Base-by-base conservation (phyloP, 1,284 basidiomycete species). In the Naganishia sp. region DNA sequence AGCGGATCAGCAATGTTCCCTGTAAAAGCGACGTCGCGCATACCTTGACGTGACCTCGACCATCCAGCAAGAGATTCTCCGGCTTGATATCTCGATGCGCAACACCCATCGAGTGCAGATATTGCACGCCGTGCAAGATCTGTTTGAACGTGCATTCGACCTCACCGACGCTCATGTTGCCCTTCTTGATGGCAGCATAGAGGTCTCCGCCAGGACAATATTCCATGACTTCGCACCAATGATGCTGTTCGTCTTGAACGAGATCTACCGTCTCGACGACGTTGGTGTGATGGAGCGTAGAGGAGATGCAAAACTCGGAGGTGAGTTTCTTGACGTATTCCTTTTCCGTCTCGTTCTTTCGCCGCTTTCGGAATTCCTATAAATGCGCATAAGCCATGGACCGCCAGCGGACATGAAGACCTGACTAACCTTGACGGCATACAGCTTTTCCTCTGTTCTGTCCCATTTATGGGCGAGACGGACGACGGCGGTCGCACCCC, bases 201-300 rank as follows among this genome's bases (percentile, higher is more conserved):
- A 98, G 83, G 80, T 98, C 94, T 6, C 94, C 94, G 61, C 95
- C 95, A 1, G 92, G 92, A 79, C 95, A 97, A 77, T 94, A 98
- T 81, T 99, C 96, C 96, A 99, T 98, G 68, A 99, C 95, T 80
- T 99, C 95, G 77, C 95, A 99, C 95, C 95, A 99, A 75, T 94
- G 89, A 70, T 91, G 88, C 71, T 84, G 87, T 81, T 99, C 95
- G 80, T 99, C 95, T 76, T 99, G 95, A 31, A 99, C 90, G 71
- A 99, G 87, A 80, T 99, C 95, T 68, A 99, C 96, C 2, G 95
- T 99, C 83, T 99, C 95, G 75, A 99, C 94, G 74, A 99, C 86
- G 79, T 99, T 99, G 77, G 88, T 84, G 77, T 98, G 95, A 78
- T 98, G 94, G 50, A 99, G 82, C 1, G 96, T 98, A 42, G 94